Evolutionary conservation across 768 basidiomycete species (phyloP), one percentile per base, ranked within the genome.

Genomic region (Mycena sanguinolenta): DNA sequence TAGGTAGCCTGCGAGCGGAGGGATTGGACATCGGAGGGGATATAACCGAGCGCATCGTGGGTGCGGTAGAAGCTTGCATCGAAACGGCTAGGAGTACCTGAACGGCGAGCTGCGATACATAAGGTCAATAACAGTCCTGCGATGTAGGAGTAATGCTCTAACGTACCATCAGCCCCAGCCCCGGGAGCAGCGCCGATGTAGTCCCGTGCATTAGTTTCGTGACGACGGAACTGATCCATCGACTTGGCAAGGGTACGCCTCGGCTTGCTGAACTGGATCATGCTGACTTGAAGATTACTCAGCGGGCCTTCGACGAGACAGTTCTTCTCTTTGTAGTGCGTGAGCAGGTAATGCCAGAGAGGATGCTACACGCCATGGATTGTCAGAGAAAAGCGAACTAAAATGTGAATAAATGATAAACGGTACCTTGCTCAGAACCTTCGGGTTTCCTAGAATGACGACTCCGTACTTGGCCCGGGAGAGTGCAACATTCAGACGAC

Each of bases 191-290:
- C 76, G 52, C 82, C 73, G 63, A 91, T 80, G 75, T 88, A 95
- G 74, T 99, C 98, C 63, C 92, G 89, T 0, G 97, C 97, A 75
- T 87, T 94, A 25, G 95, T 94, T 79, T 98, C 97, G 77, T 97
- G 95, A 59, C 97, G 90, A 66, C 95, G 92, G 88, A 95, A 97
- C 67, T 93, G 94, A 73, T 97, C 95, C 90, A 96, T 93, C 19
- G 95, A 92, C 80, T 96, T 96, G 73, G 87, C 89, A 44, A 97
- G 88, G 6, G 95, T 89, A 63, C 96, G 92, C 66, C 96, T 90
- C 36, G 98, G 98, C 82, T 98, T 97, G 87, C 95, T 96, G 86
- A 99, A 98, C 79, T 99, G 98, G 69, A 99, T 99, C 97, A 99
- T 97, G 82, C 96, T 97, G 8, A 95, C 87, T 79, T 99, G 98